These are phyloP conservation scores for Amanita brunnescens DNA, from an alignment of 768 basidiomycete species.

Conservation along the genomic window DNA sequence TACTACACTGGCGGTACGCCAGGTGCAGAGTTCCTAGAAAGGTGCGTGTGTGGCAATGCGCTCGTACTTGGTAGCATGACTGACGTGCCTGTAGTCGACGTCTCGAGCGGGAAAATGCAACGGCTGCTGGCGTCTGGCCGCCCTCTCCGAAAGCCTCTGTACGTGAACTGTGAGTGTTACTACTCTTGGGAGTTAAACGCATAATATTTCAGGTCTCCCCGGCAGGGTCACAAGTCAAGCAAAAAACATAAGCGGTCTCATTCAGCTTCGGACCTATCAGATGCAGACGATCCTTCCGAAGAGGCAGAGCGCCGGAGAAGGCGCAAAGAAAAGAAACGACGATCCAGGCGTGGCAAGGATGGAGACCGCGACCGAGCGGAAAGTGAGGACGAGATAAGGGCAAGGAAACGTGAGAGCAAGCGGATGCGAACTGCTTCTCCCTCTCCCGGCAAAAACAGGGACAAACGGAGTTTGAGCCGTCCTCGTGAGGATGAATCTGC, in stretches of 20 bases:
- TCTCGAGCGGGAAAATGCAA: constrained; percentile 49
- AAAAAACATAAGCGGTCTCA: constrained; percentile 46
- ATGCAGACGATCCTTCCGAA: constrained; percentile 43
- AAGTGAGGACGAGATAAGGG: constrained; percentile 24
- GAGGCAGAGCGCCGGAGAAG: constrained; percentile 47
- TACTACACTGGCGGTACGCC: constrained; percentile 27
- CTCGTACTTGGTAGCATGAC: too few species aligned
- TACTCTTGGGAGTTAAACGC: neutral
- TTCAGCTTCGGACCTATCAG: constrained; percentile 32
- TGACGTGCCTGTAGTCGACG: constrained; percentile 46
- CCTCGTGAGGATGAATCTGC: constrained; percentile 11
- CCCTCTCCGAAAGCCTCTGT: constrained; percentile 64
- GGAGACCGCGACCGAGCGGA: too few species aligned
- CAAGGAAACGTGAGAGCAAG: constrained; percentile 14
- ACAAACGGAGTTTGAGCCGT: constrained; percentile 23
- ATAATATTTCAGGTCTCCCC: constrained; percentile 38
- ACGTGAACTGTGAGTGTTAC: constrained; percentile 41
- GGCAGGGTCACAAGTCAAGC: constrained; percentile 39
- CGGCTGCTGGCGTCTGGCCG: constrained; percentile 72
- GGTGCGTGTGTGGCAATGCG: constrained; percentile 36
- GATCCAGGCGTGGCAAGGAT: constrained; percentile 37
- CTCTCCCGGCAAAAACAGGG: too few species aligned
- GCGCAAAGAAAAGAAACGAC: constrained; percentile 36
- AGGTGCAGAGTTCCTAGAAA: constrained; percentile 56
- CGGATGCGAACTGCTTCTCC: too few species aligned